Evolutionary conservation across 345 rosid species (phyloP), one percentile per base, ranked within the genome.

Genomic region (Eucalyptus decipiens): DNA sequence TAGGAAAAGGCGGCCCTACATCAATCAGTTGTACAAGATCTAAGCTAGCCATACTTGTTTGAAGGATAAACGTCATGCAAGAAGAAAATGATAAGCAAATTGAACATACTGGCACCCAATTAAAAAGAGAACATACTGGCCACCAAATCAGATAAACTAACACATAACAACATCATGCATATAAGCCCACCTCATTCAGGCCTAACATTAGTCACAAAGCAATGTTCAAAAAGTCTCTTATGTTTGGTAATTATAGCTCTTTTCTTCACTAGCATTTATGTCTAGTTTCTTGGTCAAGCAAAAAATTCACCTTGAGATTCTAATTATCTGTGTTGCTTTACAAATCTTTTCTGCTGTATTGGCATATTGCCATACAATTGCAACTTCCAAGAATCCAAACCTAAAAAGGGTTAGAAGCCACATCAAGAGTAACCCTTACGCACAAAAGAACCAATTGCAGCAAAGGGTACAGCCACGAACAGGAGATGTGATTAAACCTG

Each of bases 1-100:
- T 48, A 96, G 92, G 93, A 94, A 97, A 21, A 97, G 95, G 89
- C 95, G 95, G 6, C 99, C 99, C 99, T 95, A 94, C 88, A 91
- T 60, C 69, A 60, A 90, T 88, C 45, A 83, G 60, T 85, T 72
- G 30, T 34, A 9, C 80, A 28, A 76, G 80, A 28, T 37, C 87
- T 80, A 83, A 88, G 88, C 60, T 5, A 80, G 58, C 26, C 19
- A 11, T 14, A 17, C 19, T 42, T 40, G 42, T 30, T 65, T 28
- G 30, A 58, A 43, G 87, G 45, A 47, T 11, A n/a, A 86, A 86
- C 18, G 11, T 86, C 47, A 86, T 18, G 17, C 87, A 52, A 52
- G 87, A 40, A 21, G 47, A 76, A 26, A 76, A 76, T 76, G 85
- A 21, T 11, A 76, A 76, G 85, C 47, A 18, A 76, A 76, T 76